Conservation (phyloP, 2,329 filamentous ascomycete species). For the Diaporthe ilicicola region DNA sequence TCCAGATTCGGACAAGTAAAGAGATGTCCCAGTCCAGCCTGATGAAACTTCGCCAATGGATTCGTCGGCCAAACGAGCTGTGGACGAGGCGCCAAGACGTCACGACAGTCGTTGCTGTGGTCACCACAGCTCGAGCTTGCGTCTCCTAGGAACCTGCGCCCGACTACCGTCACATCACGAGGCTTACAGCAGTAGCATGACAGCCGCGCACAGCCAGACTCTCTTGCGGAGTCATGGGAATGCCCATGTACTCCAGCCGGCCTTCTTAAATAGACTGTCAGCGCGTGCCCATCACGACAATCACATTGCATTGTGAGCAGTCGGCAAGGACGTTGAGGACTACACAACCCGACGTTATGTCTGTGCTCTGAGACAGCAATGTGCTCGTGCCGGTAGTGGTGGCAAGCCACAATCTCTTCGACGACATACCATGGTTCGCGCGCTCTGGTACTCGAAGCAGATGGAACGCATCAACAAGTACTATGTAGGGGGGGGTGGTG, state of each 20-base stretch:
- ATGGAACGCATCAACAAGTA: not conserved
- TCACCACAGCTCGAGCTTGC: not conserved
- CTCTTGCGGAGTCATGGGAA: slow-evolving; percentile 5
- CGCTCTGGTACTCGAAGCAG: slow-evolving; percentile 3
- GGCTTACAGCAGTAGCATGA: slow-evolving; percentile 22
- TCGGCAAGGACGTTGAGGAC: not conserved
- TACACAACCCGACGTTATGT: not conserved
- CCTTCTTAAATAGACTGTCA: not conserved
- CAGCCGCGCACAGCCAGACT: slow-evolving; percentile 10
- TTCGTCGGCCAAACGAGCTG: not conserved
- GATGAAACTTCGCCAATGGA: not conserved
- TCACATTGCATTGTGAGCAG: slow-evolving; percentile 17
- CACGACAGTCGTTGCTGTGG: slow-evolving; percentile 2
- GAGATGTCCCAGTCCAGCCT: not conserved
- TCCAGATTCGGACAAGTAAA: not conserved
- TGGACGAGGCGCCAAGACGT: slow-evolving; percentile 2
- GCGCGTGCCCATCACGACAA: slow-evolving; percentile 15
- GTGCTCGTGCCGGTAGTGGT: slow-evolving; percentile 11
- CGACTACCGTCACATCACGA: slow-evolving; percentile 16
- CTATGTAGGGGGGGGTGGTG: not conserved
- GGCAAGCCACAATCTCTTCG: slow-evolving; percentile 16
- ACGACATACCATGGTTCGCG: slow-evolving; percentile 22
- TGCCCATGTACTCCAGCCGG: slow-evolving; percentile 4
- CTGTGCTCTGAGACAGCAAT: slow-evolving; percentile 12
- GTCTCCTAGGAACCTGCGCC: not conserved